Percentiles rank a stretch among this genome's conserved stretches.
These are phyloP conservation scores for Zasmidium citrigriseum DNA, from an alignment of 2,329 filamentous ascomycete species.

Conservation along the genomic window DNA sequence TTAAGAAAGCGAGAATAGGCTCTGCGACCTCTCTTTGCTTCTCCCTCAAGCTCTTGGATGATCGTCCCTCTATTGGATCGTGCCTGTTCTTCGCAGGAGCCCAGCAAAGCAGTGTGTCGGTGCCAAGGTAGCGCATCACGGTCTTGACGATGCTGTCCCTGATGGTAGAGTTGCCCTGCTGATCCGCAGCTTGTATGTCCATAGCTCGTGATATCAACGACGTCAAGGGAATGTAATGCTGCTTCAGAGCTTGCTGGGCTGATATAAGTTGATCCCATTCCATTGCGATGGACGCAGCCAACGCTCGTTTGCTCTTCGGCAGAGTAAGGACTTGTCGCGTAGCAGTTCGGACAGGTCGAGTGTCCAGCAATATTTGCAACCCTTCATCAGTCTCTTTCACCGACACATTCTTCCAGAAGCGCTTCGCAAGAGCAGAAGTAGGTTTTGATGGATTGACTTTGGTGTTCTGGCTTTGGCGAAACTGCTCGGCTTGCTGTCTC, in stretches of 20 bases:
- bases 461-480: constrained; percentile 48
- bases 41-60: constrained; percentile 57
- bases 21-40: constrained; percentile 70
- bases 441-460: constrained; percentile 47
- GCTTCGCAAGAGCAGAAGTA: constrained; percentile 59
- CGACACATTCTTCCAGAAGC: constrained; percentile 86
- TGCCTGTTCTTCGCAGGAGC: constrained; percentile 59
- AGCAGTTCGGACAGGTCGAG: constrained; percentile 74
- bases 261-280: constrained; percentile 90
- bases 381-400: constrained; percentile 66
- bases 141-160: constrained; percentile 66
- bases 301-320: constrained; percentile 73
- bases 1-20: constrained; percentile 71
- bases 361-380: constrained; percentile 72
- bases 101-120: constrained; percentile 92
- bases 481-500: constrained; percentile 51
- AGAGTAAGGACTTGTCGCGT: constrained; percentile 72
- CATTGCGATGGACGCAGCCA: constrained; percentile 81
- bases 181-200: constrained; percentile 74
- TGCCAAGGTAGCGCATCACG: constrained; percentile 83
- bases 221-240: constrained; percentile 88
- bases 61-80: constrained; percentile 37
- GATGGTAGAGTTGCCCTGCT: constrained; percentile 50
- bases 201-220: constrained; percentile 79
- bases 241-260: constrained; percentile 78